A percentile compares a stretch with the other conserved stretches of the same genome.
Conservation (phyloP, 2,329 filamentous ascomycete genomes). For the Ophiostoma sp. region DNA sequence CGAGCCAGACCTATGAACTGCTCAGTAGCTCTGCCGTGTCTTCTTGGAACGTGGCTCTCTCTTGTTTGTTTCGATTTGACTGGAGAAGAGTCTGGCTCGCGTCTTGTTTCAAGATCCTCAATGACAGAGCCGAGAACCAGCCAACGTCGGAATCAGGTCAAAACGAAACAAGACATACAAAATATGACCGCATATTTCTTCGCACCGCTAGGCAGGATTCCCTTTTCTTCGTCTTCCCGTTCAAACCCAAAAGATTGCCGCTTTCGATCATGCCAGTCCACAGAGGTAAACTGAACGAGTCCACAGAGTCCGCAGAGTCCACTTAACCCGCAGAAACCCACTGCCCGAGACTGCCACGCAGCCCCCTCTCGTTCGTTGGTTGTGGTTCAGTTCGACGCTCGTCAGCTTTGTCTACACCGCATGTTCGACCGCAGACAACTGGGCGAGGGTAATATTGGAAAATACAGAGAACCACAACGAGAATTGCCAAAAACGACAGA, state of each 20-base stretch:
- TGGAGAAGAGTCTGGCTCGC: not conserved
- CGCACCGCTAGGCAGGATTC: conserved; percentile 4
- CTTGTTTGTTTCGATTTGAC: not conserved
- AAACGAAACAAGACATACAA: not conserved
- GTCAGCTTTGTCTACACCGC: not conserved
- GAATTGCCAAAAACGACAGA: not conserved
- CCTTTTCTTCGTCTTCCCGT: not conserved
- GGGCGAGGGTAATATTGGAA: not conserved
- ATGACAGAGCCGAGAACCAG: not conserved
- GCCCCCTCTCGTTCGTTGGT: not conserved
- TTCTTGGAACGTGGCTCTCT: not conserved
- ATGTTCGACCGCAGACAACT: not conserved
- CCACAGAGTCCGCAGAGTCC: not conserved
- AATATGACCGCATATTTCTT: conserved; percentile 8
- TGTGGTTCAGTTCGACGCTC: not conserved
- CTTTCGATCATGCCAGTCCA: not conserved
- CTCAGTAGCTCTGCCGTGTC: not conserved
- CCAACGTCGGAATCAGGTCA: not conserved
- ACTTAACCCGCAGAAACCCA: not conserved
- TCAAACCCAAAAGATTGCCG: not conserved
- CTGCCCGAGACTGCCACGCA: conserved; percentile 11
- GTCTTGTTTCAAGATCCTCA: not conserved
- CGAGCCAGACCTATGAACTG: not conserved
- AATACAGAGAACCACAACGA: not conserved
- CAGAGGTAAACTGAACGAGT: not conserved